phyloP scores from a whole-genome alignment of 257 asterid genomes.

The Sherardia arvensis region DNA sequence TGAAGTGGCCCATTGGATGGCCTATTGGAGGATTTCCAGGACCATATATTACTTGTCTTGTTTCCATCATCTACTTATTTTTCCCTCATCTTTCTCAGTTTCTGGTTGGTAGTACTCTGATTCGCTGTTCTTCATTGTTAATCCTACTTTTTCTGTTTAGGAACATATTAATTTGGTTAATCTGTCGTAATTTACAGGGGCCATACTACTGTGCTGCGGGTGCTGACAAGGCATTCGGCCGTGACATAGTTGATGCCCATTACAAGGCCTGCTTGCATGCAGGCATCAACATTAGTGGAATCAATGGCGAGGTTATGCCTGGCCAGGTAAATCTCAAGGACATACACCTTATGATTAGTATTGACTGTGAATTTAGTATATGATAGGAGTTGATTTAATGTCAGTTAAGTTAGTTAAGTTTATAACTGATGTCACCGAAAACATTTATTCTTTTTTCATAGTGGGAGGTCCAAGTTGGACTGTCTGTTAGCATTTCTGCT shows the following conservation, averaged over 20 bases:
- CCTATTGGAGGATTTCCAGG: slow-evolving; percentile 76
- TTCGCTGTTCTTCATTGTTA: neutral
- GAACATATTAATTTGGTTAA: neutral
- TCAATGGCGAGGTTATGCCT: slow-evolving; percentile 81
- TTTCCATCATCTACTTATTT: neutral
- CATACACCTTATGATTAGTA: neutral
- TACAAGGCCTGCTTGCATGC: slow-evolving; percentile 77
- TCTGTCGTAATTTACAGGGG: slow-evolving; percentile 34
- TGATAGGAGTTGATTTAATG: neutral
- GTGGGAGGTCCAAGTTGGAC: slow-evolving; percentile 94
- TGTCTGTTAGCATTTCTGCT: slow-evolving; percentile 67
- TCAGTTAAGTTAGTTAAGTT: neutral
- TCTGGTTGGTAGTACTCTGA: neutral
- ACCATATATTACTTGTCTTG: slow-evolving; percentile 48
- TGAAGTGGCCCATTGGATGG: slow-evolving; percentile 78
- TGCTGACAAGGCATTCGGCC: slow-evolving; percentile 75
- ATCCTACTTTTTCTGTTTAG: neutral
- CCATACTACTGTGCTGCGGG: slow-evolving; percentile 77
- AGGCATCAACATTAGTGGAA: slow-evolving; percentile 68
- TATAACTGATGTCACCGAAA: neutral
- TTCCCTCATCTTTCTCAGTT: neutral
- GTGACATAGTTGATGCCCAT: slow-evolving; percentile 66
- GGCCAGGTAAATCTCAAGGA: slow-evolving; percentile 47
- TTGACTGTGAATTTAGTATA: neutral
- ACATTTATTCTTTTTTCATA: slow-evolving; percentile 6